Evolutionary conservation across 768 basidiomycete species (phyloP).

Genomic region (Asterophora lycoperdoides): DNA sequence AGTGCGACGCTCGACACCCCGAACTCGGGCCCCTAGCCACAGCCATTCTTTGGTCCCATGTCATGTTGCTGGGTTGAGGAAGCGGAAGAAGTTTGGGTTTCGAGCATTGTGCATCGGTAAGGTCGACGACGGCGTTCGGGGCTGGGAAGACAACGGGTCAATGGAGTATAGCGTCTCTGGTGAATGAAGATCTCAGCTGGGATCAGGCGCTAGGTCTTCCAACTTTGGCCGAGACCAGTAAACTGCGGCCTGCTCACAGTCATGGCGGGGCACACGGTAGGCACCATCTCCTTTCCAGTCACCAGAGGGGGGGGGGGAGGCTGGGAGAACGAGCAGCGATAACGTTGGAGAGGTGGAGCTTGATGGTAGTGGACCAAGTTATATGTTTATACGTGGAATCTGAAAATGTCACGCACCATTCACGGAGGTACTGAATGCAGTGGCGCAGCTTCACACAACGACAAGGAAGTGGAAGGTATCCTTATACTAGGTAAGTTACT

Average conservation of each 20-base stretch:
- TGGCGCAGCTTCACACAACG: background rate
- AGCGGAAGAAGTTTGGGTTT: no score
- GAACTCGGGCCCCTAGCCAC: no score
- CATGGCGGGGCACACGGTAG: conserved; percentile 85
- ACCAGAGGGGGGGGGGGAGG: conserved; percentile 70
- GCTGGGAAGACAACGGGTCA: no score
- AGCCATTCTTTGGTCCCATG: no score
- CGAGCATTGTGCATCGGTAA: no score
- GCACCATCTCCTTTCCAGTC: conserved; percentile 71
- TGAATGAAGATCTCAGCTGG: no score
- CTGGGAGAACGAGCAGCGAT: conserved; percentile 88
- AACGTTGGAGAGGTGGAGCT: conserved; percentile 91
- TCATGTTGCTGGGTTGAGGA: no score
- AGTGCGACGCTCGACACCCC: no score
- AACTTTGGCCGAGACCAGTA: conserved; percentile 85
- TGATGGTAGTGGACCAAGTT: conserved; percentile 22
- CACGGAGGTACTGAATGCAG: no score
- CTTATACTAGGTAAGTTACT: conserved; percentile 17
- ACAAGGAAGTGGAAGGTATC: conserved; percentile 1
- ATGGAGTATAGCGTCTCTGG: no score
- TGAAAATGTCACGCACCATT: conserved; percentile 48
- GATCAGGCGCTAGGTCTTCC: conserved; percentile 15
- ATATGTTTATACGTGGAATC: background rate
- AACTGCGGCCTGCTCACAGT: conserved; percentile 87
- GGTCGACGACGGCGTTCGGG: no score